Conservation (phyloP, 2,329 filamentous ascomycete genomes). For the Trichoderma aggressivum region DNA sequence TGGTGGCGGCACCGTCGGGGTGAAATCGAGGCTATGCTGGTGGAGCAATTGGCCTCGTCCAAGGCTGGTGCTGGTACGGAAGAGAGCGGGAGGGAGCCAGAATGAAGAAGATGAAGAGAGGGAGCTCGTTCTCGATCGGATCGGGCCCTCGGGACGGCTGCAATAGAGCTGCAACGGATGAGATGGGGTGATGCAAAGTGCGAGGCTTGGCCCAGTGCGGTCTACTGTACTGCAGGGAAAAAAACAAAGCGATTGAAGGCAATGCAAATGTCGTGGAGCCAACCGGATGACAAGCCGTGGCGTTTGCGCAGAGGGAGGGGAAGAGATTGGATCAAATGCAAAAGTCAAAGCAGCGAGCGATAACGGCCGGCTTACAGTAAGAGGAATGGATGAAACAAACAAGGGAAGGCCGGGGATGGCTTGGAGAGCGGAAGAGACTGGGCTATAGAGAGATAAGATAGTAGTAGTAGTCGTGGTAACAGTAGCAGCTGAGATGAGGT, state of each 20-base stretch:
- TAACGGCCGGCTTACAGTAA: not conserved
- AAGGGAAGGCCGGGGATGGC: not conserved
- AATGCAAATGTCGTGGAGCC: not conserved
- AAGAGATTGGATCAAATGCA: too few species aligned
- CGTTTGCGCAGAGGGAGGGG: not conserved
- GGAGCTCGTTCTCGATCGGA: too few species aligned
- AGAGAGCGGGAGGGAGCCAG: not conserved
- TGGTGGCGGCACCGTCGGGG: not conserved
- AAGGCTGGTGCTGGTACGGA: not conserved
- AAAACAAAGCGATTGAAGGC: not conserved
- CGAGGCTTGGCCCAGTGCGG: not conserved
- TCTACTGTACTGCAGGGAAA: not conserved
- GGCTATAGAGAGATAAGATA: conserved; percentile 6
- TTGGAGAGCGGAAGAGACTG: not conserved
- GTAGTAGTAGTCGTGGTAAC: too few species aligned
- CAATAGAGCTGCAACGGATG: not conserved
- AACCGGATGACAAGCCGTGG: conserved; percentile 4
- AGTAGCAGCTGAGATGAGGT: not conserved
- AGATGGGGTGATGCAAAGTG: not conserved
- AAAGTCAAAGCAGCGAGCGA: not conserved
- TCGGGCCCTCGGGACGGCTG: not conserved
- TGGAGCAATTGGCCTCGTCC: not conserved
- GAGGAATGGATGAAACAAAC: not conserved
- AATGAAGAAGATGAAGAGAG: not conserved
- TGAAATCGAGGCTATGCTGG: not conserved